Base-by-base conservation (phyloP, 768 basidiomycete species). In the Suillus luteus region DNA sequence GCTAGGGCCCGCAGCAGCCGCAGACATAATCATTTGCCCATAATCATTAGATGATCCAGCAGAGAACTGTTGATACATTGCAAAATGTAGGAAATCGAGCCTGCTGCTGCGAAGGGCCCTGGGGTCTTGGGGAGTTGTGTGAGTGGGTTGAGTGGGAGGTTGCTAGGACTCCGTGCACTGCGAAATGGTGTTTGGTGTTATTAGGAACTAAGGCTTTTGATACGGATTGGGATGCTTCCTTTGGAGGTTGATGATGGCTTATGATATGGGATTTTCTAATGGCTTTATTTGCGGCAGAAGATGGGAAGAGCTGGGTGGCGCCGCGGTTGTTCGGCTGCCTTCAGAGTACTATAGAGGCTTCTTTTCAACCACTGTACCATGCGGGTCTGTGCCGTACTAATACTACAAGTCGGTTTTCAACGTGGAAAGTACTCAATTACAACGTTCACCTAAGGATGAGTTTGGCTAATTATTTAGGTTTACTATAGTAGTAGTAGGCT, bases 1-100 rank as follows among this genome's bases (percentile, higher is more conserved):
- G 64, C 75, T 75, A 31, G 74, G 75, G 7, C 74, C 74, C n/a
- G 72, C 72, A 61, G 73, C 65, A 64, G 72, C 69, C 64, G 75
- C 67, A 60, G 72, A 74, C 72, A 73, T 72, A 61, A 75, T 62
- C 62, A 63, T 66, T 51, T 75, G 74, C 60, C 73, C 75, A 77
- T 74, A 74, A 73, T 74, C 73, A 64, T 71, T 70, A 68, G 73
- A 70, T 64, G 65, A 70, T 66, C 73, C 63, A 63, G 75, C 70
- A 65, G 73, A 68, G 67, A 76, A 76, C 70, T 75, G 73, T 67
- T 74, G 73, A 72, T 75, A 74, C 73, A 76, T 76, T 66, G 38
- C 22, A 38, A 73, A 71, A n/a, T 46, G 68, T 55, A 44, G 41
- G 60, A 63, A 73, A 73, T 74, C 72, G 72, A 66, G 40, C 38